Evolutionary conservation across 1,284 basidiomycete genomes (phyloP), one percentile per base, ranked within the genome.

Genomic region (Pisolithus thermaeus): DNA sequence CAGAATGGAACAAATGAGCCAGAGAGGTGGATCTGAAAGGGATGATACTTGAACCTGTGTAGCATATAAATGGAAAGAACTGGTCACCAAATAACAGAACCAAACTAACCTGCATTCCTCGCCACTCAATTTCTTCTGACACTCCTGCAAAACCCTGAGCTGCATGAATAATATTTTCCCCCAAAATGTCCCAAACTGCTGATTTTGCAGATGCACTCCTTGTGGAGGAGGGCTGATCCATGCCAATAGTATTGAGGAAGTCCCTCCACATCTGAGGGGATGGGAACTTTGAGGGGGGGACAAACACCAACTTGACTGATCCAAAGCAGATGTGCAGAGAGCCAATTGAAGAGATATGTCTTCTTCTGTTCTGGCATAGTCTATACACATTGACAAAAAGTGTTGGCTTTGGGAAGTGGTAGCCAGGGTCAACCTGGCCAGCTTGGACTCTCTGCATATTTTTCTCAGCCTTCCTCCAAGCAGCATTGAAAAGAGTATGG

Each of bases 211-310:
- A n/a, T n/a, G 36, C 28, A 30, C 28, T 30, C 28, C 28, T 30
- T 30, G 28, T 30, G 28, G 28, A 30, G 28, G 28, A 30, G 27
- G 25, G 18, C 3, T 32, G 28, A 2, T 30, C 12, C 12, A 36
- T 16, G 16, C 7, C 32, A 36, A 49, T 46, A 7, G 49, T 50
- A 38, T 46, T 46, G 20, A 53, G 49, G 37, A 53, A 53, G 38
- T 53, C 48, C 7, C 44, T 12, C 52, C 52, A 53, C 16, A 50
- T 22, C 30, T 53, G 48, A 11, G 49, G 48, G 5, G 32, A 46
- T 9, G 38, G 52, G 36, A 51, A 53, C 38, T 51, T 51, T 35
- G n/a, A 3, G 16, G 37, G 49, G 0, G 23, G 32, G 14, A n/a
- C 39, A 18, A 14, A 20, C 39, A 41, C n/a, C 5, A 8, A 41